phyloP scores from a whole-genome alignment of 1,284 basidiomycete genomes.

The Salmacisia buchloeana region DNA sequence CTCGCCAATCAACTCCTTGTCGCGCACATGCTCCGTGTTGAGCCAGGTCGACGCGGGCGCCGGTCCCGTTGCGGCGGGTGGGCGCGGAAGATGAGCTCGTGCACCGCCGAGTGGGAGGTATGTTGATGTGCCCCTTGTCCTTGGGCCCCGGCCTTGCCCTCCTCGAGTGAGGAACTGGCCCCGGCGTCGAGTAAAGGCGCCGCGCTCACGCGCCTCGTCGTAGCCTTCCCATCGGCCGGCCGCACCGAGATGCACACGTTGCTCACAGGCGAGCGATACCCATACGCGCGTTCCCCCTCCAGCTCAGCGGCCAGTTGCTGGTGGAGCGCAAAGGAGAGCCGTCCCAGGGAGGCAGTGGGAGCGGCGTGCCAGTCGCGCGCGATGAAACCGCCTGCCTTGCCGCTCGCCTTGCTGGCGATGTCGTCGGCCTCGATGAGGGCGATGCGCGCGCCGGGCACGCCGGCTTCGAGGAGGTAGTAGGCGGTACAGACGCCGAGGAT shows the following conservation, averaged over 20 bases:
- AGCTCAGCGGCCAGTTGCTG: conserved; percentile 69
- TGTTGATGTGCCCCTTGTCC: no score
- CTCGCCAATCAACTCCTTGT: no score
- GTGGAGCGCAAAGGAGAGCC: conserved; percentile 74
- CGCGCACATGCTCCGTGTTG: no score
- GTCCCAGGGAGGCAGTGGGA: conserved; percentile 57
- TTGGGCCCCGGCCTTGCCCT: no score
- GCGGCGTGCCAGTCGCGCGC: conserved; percentile 67
- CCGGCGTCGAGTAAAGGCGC: no score
- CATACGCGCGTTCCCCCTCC: conserved; percentile 68
- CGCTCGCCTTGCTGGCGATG: conserved; percentile 64
- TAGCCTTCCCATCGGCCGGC: background rate
- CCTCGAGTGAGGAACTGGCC: no score
- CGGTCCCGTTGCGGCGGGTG: no score
- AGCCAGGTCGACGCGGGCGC: no score
- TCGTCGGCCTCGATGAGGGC: conserved; percentile 65
- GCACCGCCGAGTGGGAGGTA: no score
- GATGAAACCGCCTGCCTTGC: conserved; percentile 87
- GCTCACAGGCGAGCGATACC: conserved; percentile 60
- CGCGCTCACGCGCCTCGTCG: no score
- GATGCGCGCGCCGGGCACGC: conserved; percentile 17
- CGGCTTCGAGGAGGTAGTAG: conserved; percentile 63
- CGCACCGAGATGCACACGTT: background rate
- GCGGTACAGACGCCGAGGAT: conserved; percentile 83
- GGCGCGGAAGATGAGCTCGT: no score